Evolutionary conservation across 768 basidiomycete genomes (phyloP).

Genomic region (Lepiota brunneoincarnata): DNA sequence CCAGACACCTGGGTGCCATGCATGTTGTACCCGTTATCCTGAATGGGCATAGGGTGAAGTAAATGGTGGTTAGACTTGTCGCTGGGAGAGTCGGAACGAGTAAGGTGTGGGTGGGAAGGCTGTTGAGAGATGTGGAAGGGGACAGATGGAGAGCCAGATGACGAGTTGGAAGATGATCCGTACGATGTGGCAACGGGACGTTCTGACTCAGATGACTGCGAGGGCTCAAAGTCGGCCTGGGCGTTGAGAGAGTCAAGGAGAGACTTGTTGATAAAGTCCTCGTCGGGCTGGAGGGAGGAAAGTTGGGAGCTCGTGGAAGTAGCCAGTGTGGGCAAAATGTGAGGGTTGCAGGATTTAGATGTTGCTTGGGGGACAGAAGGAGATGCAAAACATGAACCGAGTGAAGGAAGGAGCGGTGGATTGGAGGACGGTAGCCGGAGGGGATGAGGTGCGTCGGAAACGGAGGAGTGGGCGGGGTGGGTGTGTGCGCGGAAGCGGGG

Average conservation of each 20-base stretch:
- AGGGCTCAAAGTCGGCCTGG: constrained; percentile 77
- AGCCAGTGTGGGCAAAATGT: constrained; percentile 48
- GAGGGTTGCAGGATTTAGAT: constrained; percentile 16
- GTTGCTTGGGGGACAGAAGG: constrained; percentile 14
- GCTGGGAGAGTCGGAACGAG: constrained; percentile 49
- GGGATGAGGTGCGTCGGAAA: not conserved
- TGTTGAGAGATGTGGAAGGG: constrained; percentile 53
- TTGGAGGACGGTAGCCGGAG: constrained; percentile 7
- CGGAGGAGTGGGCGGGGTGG: constrained; percentile 14
- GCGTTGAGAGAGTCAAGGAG: constrained; percentile 81
- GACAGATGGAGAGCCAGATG: constrained; percentile 54
- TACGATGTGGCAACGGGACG: constrained; percentile 43
- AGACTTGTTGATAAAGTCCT: constrained; percentile 86
- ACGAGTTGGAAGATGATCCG: constrained; percentile 50
- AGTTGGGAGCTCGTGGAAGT: constrained; percentile 37
- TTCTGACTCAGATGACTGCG: constrained; percentile 51
- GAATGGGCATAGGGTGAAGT: constrained; percentile 29
- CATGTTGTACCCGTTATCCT: constrained; percentile 34
- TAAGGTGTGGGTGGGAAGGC: constrained; percentile 35
- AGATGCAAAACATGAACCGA: constrained; percentile 31
- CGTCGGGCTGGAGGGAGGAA: constrained; percentile 50
- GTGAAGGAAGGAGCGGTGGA: constrained; percentile 15
- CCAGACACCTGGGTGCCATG: constrained; percentile 25
- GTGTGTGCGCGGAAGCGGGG: constrained; percentile 17
- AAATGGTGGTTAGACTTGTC: constrained; percentile 34